Conservation (phyloP, 2,329 filamentous ascomycete species). For the Magnaporthiopsis poae region DNA sequence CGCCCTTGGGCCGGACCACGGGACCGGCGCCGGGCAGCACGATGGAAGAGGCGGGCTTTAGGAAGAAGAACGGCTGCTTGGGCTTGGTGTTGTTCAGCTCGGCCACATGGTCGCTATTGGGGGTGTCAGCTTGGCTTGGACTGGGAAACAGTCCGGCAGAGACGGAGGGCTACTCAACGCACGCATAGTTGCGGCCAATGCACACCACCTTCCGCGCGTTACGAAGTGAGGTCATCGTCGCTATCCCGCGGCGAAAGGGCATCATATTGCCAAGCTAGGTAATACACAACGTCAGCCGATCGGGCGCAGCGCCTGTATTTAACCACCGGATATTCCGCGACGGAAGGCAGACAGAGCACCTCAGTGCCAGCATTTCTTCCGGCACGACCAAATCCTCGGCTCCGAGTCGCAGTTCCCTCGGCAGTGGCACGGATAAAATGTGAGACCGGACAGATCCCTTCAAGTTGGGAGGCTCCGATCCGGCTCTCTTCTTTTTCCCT, state of each 20-base stretch:
- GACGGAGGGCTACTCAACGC: conserved; percentile 24
- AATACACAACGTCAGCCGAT: background rate
- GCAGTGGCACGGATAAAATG: background rate
- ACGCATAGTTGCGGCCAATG: conserved; percentile 93
- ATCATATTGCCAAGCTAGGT: background rate
- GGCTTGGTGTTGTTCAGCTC: conserved; percentile 81
- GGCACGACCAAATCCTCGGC: background rate
- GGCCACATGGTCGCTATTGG: conserved; percentile 71
- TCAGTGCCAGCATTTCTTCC: background rate
- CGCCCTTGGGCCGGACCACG: conserved; percentile 70
- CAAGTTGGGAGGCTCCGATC: too few species aligned
- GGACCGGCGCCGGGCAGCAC: conserved; percentile 69
- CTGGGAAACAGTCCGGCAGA: background rate
- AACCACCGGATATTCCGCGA: background rate
- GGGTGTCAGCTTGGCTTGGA: background rate
- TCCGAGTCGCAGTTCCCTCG: background rate
- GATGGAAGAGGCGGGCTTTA: conserved; percentile 85
- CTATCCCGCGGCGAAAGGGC: conserved; percentile 21
- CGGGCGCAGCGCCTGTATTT: background rate
- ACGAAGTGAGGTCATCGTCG: conserved; percentile 26
- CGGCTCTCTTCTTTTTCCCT: too few species aligned
- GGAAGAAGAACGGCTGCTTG: conserved; percentile 97
- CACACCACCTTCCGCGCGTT: conserved; percentile 64
- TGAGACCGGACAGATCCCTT: background rate
- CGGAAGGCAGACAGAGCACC: background rate